phyloP scores from a whole-genome alignment of 441 rosid genomes.

The Hypseocharis bilobata region DNA sequence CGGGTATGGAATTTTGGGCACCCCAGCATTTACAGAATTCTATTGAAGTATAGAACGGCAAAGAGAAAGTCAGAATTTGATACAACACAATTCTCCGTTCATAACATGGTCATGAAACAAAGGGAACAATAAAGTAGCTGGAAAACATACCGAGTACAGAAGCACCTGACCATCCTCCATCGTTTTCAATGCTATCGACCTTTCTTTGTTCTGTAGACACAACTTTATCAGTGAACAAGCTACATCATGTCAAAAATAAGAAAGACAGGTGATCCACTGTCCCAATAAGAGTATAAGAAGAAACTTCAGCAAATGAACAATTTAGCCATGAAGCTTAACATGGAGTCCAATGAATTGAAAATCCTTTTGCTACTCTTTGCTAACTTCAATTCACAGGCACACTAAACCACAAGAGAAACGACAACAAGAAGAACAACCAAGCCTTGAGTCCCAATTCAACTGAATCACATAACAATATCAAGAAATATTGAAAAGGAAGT shows the following conservation, averaged over 20 bases:
- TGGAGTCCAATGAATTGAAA: no score
- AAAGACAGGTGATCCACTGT: no score
- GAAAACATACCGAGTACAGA: conserved; percentile 55
- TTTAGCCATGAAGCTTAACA: no score
- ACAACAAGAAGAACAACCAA: no score
- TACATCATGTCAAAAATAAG: no score
- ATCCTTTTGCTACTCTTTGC: no score
- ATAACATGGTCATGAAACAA: neutral
- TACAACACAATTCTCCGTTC: neutral
- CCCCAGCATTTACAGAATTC: conserved; percentile 91
- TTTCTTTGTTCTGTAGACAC: conserved; percentile 67
- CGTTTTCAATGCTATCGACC: conserved; percentile 88
- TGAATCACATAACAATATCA: conserved; percentile 9
- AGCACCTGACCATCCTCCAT: conserved; percentile 96
- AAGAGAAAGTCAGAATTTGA: neutral
- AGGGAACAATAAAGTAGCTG: neutral
- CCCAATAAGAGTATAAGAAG: no score
- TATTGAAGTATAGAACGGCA: conserved; percentile 32
- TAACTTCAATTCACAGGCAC: no score
- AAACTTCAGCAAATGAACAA: no score
- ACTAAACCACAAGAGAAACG: no score
- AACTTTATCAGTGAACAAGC: neutral
- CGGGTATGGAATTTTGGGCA: conserved; percentile 77
- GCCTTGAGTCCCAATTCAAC: conserved; percentile 1
- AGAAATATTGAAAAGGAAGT: no score